These are phyloP conservation scores for Aureobasidium zeae DNA, from an alignment of 2,329 filamentous ascomycete species.

Conservation along the genomic window DNA sequence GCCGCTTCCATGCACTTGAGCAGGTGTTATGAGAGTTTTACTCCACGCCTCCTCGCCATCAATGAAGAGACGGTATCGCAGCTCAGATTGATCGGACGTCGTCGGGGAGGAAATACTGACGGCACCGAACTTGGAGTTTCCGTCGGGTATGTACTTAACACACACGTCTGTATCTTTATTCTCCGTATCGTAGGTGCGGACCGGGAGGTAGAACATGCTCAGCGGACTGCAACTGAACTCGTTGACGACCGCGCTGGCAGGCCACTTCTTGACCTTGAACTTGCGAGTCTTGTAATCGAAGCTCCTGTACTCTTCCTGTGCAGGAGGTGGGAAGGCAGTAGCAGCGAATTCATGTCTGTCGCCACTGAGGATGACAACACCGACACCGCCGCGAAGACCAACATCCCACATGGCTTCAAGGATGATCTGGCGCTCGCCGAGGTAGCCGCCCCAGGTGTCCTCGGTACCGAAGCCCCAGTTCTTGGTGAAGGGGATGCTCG, in stretches of 20 bases:
- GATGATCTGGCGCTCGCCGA: slow-evolving; percentile 66
- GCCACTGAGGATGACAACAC: slow-evolving; percentile 78
- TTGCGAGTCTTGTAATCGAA: slow-evolving; percentile 22
- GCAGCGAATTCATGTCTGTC: slow-evolving; percentile 97
- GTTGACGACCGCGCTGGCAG: slow-evolving; percentile 58
- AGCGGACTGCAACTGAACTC: slow-evolving; percentile 89
- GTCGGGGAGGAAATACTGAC: slow-evolving; percentile 65
- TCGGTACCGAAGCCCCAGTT: slow-evolving; percentile 85
- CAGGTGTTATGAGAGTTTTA: slow-evolving; percentile 38
- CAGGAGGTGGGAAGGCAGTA: slow-evolving; percentile 58
- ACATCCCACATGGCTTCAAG: slow-evolving; percentile 91
- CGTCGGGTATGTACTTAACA: slow-evolving; percentile 76
- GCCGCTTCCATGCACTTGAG: slow-evolving; percentile 31
- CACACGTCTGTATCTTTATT: slow-evolving; percentile 76
- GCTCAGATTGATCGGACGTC: slow-evolving; percentile 56
- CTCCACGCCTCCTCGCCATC: slow-evolving; percentile 75
- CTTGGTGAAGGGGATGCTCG: slow-evolving; percentile 89
- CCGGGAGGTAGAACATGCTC: slow-evolving; percentile 86
- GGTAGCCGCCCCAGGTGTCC: slow-evolving; percentile 92
- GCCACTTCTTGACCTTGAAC: slow-evolving; percentile 39
- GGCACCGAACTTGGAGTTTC: slow-evolving; percentile 80
- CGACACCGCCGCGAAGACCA: slow-evolving; percentile 56
- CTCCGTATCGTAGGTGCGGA: slow-evolving; percentile 71
- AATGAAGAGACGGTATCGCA: slow-evolving; percentile 74
- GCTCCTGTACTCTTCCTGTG: slow-evolving; percentile 36